These are phyloP conservation scores for Asterionellopsis glacialis DNA, from an alignment of 108 stramenopile genomes.

Conservation along the genomic window DNA sequence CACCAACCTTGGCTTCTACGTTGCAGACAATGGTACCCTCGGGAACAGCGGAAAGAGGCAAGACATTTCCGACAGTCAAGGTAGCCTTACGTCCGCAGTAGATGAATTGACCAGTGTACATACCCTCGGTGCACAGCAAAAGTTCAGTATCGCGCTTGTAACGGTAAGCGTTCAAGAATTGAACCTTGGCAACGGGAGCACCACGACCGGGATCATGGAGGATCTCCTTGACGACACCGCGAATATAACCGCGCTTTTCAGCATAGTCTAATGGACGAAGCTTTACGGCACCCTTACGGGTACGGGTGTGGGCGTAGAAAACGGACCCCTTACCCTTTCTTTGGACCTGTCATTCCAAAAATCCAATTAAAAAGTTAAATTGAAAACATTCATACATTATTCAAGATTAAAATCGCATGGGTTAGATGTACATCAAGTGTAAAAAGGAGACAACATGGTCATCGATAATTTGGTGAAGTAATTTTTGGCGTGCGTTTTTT, in stretches of 20 bases:
- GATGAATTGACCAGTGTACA: constrained; percentile 99
- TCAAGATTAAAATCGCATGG: constrained; percentile 2
- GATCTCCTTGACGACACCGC: constrained; percentile 98
- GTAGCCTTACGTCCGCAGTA: constrained; percentile 99
- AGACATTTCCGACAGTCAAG: constrained; percentile 93
- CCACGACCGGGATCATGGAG: constrained; percentile 98
- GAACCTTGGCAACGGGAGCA: constrained; percentile 96
- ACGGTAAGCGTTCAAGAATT: constrained; percentile 97
- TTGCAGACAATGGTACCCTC: constrained; percentile 99
- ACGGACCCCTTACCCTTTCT: constrained; percentile 96
- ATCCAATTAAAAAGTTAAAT: constrained; percentile 10
- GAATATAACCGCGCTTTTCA: constrained; percentile 97
- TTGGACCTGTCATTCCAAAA: constrained; percentile 58
- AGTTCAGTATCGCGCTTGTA: constrained; percentile 94
- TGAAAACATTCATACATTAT: constrained; percentile 3
- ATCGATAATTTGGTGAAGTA: no score
- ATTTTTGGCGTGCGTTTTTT: no score
- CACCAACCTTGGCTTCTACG: constrained; percentile 91
- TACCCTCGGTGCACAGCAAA: constrained; percentile 96
- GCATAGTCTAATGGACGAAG: constrained; percentile 95
- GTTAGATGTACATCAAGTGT: background rate
- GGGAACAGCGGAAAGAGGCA: constrained; percentile 90
- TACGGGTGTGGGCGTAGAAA: constrained; percentile 95
- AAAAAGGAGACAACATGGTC: background rate
- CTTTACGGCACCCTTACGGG: constrained; percentile 98